Percentiles rank a stretch among this genome's conserved stretches.
phyloP scores from a whole-genome alignment of 2,329 filamentous ascomycete genomes.

The Talaromyces islandicus region DNA sequence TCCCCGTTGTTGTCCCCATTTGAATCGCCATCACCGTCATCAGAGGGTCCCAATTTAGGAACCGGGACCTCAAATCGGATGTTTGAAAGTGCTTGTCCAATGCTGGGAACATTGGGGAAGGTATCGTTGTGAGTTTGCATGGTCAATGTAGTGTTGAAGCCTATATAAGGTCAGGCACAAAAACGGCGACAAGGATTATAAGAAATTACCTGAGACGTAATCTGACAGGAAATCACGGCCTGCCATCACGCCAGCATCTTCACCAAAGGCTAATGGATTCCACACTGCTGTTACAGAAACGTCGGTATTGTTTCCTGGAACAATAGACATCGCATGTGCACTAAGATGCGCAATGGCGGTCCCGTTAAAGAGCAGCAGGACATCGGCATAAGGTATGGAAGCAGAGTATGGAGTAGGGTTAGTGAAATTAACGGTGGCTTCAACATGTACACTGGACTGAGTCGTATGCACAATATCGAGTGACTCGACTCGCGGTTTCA shows the following conservation, averaged over 20 bases:
- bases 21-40: constrained; percentile 30
- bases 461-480: constrained; percentile 69
- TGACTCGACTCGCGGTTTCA: constrained; percentile 61
- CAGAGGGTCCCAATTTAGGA: constrained; percentile 59
- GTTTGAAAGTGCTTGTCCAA: constrained; percentile 67
- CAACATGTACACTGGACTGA: constrained; percentile 62
- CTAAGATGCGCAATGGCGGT: constrained; percentile 70
- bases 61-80: constrained; percentile 67
- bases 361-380: constrained; percentile 68
- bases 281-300: constrained; percentile 64
- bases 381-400: constrained; percentile 69
- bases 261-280: constrained; percentile 62
- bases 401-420: constrained; percentile 88
- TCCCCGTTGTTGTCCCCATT: constrained; percentile 41
- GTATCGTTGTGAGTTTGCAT: constrained; percentile 65
- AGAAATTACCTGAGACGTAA: constrained; percentile 67
- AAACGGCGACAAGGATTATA: not conserved
- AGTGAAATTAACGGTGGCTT: constrained; percentile 71
- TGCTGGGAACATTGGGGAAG: constrained; percentile 65
- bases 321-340: constrained; percentile 57
- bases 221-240: constrained; percentile 73
- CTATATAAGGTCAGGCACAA: constrained; percentile 24
- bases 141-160: constrained; percentile 74
- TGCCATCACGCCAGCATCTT: constrained; percentile 53
- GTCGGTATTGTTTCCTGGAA: constrained; percentile 65